phyloP scores from a whole-genome alignment of 1,284 basidiomycete species.

The Athelia sp. region DNA sequence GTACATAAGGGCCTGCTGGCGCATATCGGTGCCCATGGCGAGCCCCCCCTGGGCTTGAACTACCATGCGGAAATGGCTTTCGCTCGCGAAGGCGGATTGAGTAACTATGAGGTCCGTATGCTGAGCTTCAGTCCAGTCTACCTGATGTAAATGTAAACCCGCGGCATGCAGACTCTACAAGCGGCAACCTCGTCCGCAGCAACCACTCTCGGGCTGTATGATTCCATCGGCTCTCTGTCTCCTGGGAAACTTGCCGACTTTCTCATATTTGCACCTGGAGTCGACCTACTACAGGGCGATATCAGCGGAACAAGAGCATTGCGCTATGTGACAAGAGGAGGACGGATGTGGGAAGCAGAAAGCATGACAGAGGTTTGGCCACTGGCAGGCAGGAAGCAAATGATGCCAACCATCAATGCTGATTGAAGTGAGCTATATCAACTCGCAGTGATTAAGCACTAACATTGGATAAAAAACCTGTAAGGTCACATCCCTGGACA shows the following conservation, averaged over 20 bases:
- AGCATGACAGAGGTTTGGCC: constrained; percentile 71
- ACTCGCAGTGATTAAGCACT: too few species aligned
- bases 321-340: constrained; percentile 52
- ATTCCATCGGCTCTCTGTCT: constrained; percentile 57
- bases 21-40: constrained; percentile 73
- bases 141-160: neutral
- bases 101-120: constrained; percentile 39
- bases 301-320: constrained; percentile 47
- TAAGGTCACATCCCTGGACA: too few species aligned
- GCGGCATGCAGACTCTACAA: constrained; percentile 45
- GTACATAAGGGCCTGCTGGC: constrained; percentile 53
- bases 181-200: constrained; percentile 66
- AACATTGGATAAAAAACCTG: too few species aligned
- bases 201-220: constrained; percentile 53
- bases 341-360: constrained; percentile 60
- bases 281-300: constrained; percentile 50
- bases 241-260: constrained; percentile 66
- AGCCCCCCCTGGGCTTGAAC: constrained; percentile 66
- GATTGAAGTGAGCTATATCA: constrained; percentile 27
- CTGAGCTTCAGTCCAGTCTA: neutral
- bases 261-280: constrained; percentile 52
- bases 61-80: constrained; percentile 72
- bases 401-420: constrained; percentile 53
- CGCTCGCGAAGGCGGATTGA: constrained; percentile 49
- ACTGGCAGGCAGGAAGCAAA: constrained; percentile 46